Percentiles rank a stretch among this genome's conserved stretches.
Evolutionary conservation across 441 rosid species (phyloP).

Genomic region (Eruca vesicaria): DNA sequence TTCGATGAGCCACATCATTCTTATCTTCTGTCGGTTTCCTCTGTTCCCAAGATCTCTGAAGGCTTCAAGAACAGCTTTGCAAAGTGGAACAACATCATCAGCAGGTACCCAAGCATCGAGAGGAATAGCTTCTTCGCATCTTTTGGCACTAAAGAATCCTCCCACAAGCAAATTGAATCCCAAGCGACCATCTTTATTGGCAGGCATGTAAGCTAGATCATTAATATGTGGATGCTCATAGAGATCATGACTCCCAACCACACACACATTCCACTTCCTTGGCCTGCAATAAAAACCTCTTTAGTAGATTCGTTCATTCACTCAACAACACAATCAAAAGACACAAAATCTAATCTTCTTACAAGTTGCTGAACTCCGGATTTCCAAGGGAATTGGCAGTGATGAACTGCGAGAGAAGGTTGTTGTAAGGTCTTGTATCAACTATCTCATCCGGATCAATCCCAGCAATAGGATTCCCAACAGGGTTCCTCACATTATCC

Average conservation of each 20-base stretch:
- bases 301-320: background rate
- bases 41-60: conserved; percentile 85
- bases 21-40: conserved; percentile 85
- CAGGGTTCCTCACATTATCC: conserved; percentile 97
- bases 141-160: conserved; percentile 86
- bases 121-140: conserved; percentile 87
- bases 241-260: conserved; percentile 89
- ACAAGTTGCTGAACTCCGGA: conserved; percentile 68
- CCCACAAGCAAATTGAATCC: conserved; percentile 94
- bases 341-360: background rate
- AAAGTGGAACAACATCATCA: conserved; percentile 67
- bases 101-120: conserved; percentile 95
- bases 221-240: conserved; percentile 98
- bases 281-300: conserved; percentile 50
- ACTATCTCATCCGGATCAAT: conserved; percentile 88
- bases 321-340: background rate
- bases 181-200: conserved; percentile 65
- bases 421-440: conserved; percentile 83
- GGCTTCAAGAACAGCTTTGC: conserved; percentile 82
- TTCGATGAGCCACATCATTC: conserved; percentile 98
- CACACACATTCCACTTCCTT: conserved; percentile 93
- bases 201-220: conserved; percentile 96
- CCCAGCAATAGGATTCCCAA: conserved; percentile 90
- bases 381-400: conserved; percentile 81
- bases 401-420: conserved; percentile 69